phyloP scores from a whole-genome alignment of 2,329 filamentous ascomycete species.

The Aureobasidium sp. region DNA sequence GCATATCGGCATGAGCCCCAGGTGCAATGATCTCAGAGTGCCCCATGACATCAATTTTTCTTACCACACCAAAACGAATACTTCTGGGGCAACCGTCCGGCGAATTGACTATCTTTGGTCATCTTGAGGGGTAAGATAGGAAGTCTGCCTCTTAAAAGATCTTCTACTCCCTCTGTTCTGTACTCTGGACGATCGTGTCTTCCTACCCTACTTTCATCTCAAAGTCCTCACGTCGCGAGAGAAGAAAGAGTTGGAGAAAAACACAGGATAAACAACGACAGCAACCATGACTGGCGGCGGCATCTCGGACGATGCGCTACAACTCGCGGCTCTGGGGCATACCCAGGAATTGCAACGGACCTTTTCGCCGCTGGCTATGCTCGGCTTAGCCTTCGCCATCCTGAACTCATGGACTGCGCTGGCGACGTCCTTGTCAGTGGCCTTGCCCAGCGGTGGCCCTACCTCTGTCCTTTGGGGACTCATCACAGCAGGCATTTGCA shows the following conservation, averaged over 20 bases:
- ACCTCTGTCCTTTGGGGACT: slow-evolving; percentile 67
- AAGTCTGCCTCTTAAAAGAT: not conserved
- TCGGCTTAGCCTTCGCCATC: slow-evolving; percentile 57
- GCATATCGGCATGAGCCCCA: not conserved
- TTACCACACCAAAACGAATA: not conserved
- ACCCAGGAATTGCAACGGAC: slow-evolving; percentile 52
- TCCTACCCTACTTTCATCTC: not conserved
- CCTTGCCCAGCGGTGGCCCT: slow-evolving; percentile 64
- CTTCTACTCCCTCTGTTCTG: not conserved
- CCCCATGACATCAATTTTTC: slow-evolving; percentile 7
- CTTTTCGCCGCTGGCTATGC: slow-evolving; percentile 53
- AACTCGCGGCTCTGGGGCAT: slow-evolving; percentile 49
- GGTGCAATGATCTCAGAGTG: not conserved
- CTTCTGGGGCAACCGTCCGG: slow-evolving; percentile 12
- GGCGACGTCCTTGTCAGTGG: slow-evolving; percentile 51
- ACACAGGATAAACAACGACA: not conserved
- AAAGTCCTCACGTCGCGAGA: not conserved
- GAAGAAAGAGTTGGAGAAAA: slow-evolving; percentile 1
- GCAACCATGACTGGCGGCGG: slow-evolving; percentile 10
- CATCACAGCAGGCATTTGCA: slow-evolving; percentile 54
- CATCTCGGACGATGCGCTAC: slow-evolving; percentile 40
- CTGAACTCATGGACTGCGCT: slow-evolving; percentile 58
- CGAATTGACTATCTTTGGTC: slow-evolving; percentile 10
- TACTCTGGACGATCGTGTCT: not conserved
- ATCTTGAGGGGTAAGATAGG: slow-evolving; percentile 11